Base-by-base conservation (phyloP, 495 filamentous ascomycete species). In the Penicillium subrubescens region DNA sequence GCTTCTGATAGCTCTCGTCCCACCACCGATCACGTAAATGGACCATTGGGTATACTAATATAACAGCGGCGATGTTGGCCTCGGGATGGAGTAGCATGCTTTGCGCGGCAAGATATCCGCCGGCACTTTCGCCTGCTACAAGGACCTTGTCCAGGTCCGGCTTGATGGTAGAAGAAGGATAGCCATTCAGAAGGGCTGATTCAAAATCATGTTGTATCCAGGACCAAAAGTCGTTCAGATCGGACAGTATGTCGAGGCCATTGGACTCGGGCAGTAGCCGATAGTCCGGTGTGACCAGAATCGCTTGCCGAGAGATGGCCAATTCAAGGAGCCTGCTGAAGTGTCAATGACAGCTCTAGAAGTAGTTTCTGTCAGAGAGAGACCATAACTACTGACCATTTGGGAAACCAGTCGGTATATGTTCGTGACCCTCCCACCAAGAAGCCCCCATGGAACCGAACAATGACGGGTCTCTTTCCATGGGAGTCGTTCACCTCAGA, bases 11-110 rank as follows among this genome's bases (percentile, higher is more conserved):
- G 4, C 44, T 43, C 39, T 66, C 64, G 5, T 33, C 56, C 55
- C 65, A 72, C 35, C 53, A 67, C 23, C 21, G 33, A 21, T 65
- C 63, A 4, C 66, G 57, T 2, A 69, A 54, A 37, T 69, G 57
- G n/a, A 69, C n/a, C 67, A 67, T 69, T 0, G 67, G 63, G 29
- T 72, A 72, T 0, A 62, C 48, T 14, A 64, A 19, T 5, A 67
- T 66, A 17, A 57, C 41, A 0, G 58, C 67, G 8, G 37, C 43
- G 50, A 65, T 61, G 17, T 63, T 33, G 6, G 60, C 29, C 14
- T 59, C 56, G 1, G 70, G 64, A 31, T 72, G 60, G 3, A 55
- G 33, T 11, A 72, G 41, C 48, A 66, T 61, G 14, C 62, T 60
- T 37, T 72, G 67, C 0, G 57, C 57, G 12, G 57, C 64, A 0